A percentile compares a stretch with the other conserved stretches of the same genome.
Evolutionary conservation across 2,329 filamentous ascomycete species (phyloP).

Genomic region (Mollisiaceae sp.): DNA sequence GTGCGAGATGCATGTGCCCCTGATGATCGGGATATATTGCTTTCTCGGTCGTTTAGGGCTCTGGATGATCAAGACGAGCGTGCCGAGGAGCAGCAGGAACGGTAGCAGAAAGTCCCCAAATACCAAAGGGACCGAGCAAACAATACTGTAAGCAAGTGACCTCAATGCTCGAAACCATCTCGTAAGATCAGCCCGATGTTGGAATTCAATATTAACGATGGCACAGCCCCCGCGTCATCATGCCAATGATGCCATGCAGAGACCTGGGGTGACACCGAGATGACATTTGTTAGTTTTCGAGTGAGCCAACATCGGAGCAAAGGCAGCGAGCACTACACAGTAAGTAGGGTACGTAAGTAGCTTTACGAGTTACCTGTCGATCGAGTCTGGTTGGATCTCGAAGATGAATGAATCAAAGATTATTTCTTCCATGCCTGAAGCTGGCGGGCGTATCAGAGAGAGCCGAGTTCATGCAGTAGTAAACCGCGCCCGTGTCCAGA

Average conservation of each 20-base stretch:
- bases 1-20: conserved; percentile 1
- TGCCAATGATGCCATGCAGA: conserved; percentile 10
- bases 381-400: too few relatives aligned
- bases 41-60: neutral
- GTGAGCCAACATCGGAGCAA: neutral
- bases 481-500: neutral
- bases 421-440: neutral
- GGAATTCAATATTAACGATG: neutral
- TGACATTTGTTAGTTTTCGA: neutral
- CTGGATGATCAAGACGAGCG: neutral
- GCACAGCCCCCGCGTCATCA: conserved; percentile 8
- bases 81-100: neutral
- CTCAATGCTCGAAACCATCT: neutral
- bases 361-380: too few relatives aligned
- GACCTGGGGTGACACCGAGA: neutral
- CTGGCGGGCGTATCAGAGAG: neutral
- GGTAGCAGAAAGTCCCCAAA: neutral
- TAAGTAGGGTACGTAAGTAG: too few relatives aligned
- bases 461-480: neutral
- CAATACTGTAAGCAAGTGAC: neutral
- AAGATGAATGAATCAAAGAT: too few relatives aligned
- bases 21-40: conserved; percentile 8
- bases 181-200: neutral
- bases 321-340: neutral
- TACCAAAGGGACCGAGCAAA: neutral